phyloP scores from a whole-genome alignment of 345 rosid species.

The Pistacia vera region DNA sequence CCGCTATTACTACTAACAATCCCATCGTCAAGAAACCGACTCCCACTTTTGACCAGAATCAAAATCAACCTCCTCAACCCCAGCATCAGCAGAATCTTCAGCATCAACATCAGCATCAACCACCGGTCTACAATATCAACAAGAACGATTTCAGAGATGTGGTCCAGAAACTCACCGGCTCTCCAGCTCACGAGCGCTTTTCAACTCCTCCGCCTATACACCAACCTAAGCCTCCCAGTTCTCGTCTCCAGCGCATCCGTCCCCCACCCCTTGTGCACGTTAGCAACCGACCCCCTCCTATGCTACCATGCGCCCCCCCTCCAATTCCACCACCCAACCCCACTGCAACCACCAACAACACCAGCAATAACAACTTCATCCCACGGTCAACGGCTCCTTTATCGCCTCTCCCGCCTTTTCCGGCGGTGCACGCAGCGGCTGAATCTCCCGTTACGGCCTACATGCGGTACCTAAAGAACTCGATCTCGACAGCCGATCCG shows the following conservation, averaged over 20 bases:
- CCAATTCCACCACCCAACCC: constrained; percentile 13
- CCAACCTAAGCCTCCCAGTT: constrained; percentile 69
- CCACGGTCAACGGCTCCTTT: constrained; percentile 52
- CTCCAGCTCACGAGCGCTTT: constrained; percentile 80
- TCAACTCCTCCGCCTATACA: constrained; percentile 76
- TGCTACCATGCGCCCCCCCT: constrained; percentile 40
- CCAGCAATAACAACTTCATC: constrained; percentile 35
- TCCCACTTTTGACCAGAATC: constrained; percentile 35
- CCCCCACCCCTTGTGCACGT: constrained; percentile 86
- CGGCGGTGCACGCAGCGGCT: constrained; percentile 65
- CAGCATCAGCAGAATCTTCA: constrained; percentile 30
- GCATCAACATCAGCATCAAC: constrained; percentile 58
- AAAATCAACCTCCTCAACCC: constrained; percentile 24
- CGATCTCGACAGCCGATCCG: constrained; percentile 47
- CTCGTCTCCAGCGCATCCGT: constrained; percentile 89
- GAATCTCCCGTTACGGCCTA: constrained; percentile 77
- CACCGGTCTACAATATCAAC: constrained; percentile 94
- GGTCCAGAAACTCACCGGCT: constrained; percentile 95
- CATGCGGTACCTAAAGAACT: constrained; percentile 71
- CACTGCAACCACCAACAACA: neutral
- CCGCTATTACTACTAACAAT: constrained; percentile 11
- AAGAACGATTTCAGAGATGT: constrained; percentile 89
- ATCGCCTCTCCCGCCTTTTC: constrained; percentile 70
- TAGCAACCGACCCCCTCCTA: constrained; percentile 65
- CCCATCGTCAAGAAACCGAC: constrained; percentile 35